phyloP scores from a whole-genome alignment of 352 stramenopile genomes.

The Globisporangium rhizosaccharum region DNA sequence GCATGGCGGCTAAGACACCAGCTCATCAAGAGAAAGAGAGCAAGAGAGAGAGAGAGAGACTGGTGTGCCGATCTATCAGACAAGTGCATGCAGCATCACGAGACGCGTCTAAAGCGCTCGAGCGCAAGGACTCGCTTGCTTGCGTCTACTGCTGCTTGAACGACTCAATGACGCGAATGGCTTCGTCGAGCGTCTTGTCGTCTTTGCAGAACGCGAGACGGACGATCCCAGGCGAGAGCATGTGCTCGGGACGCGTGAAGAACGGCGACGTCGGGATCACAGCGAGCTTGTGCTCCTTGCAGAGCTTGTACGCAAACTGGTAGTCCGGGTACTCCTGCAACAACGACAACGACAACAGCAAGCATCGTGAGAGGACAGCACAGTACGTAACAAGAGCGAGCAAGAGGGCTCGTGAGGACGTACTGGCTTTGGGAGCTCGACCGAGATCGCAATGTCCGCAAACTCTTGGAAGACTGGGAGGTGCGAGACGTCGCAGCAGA shows the following conservation, averaged over 20 bases:
- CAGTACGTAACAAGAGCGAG: not conserved
- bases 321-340: constrained; percentile 79
- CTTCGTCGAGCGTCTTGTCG: constrained; percentile 89
- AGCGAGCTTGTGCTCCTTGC: constrained; percentile 85
- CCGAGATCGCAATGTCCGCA: constrained; percentile 37
- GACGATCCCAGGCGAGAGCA: constrained; percentile 66
- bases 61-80: not conserved
- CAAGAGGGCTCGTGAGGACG: not conserved
- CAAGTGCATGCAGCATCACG: too few relatives aligned
- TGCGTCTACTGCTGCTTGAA: constrained; percentile 17
- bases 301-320: constrained; percentile 89
- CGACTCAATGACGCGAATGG: constrained; percentile 73
- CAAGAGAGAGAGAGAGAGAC: too few relatives aligned
- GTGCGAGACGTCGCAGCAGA: constrained; percentile 81
- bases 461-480: constrained; percentile 76
- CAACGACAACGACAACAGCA: not conserved
- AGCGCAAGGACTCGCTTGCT: constrained; percentile 4
- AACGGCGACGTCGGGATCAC: constrained; percentile 94
- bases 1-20: not conserved
- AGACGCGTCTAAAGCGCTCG: not conserved
- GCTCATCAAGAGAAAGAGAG: not conserved
- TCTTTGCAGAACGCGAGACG: constrained; percentile 97
- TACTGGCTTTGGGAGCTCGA: constrained; percentile 57
- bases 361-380: not conserved
- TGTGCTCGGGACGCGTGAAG: constrained; percentile 83